phyloP scores from a whole-genome alignment of 768 basidiomycete genomes.

The Boletales sp. region DNA sequence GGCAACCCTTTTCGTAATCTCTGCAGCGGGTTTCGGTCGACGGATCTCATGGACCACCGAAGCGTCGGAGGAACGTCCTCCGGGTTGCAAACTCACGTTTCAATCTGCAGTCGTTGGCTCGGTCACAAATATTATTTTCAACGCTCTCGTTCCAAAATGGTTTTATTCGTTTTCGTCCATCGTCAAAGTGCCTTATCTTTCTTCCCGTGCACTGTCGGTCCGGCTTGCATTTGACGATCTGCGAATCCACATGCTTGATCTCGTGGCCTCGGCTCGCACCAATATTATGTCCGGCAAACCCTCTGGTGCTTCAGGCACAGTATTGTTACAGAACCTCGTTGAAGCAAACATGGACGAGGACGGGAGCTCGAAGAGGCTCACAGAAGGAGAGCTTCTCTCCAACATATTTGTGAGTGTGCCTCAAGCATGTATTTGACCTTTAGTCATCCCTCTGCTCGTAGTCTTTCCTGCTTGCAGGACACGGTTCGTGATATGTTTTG shows the following conservation, averaged over 20 bases:
- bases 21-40: conserved; percentile 41
- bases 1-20: conserved; percentile 38
- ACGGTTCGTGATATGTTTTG: conserved; percentile 31
- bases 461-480: conserved; percentile 49
- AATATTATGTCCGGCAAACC: conserved; percentile 30
- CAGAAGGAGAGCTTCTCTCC: conserved; percentile 45
- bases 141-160: conserved; percentile 33
- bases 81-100: conserved; percentile 35
- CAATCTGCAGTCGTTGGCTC: conserved; percentile 30
- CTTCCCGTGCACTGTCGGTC: conserved; percentile 27
- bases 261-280: conserved; percentile 37
- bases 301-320: conserved; percentile 25
- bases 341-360: conserved; percentile 44
- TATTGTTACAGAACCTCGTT: conserved; percentile 43
- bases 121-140: conserved; percentile 24
- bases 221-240: conserved; percentile 36
- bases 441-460: conserved; percentile 10
- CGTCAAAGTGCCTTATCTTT: conserved; percentile 35
- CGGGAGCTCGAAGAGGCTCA: conserved; percentile 28
- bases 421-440: not conserved
- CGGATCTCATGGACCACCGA: conserved; percentile 34
- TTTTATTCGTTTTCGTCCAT: conserved; percentile 21
- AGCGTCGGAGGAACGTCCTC: conserved; percentile 17
- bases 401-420: conserved; percentile 42
- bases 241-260: conserved; percentile 37